phyloP scores from a whole-genome alignment of 2,329 filamentous ascomycete species.

The Aspergillus fischeri region DNA sequence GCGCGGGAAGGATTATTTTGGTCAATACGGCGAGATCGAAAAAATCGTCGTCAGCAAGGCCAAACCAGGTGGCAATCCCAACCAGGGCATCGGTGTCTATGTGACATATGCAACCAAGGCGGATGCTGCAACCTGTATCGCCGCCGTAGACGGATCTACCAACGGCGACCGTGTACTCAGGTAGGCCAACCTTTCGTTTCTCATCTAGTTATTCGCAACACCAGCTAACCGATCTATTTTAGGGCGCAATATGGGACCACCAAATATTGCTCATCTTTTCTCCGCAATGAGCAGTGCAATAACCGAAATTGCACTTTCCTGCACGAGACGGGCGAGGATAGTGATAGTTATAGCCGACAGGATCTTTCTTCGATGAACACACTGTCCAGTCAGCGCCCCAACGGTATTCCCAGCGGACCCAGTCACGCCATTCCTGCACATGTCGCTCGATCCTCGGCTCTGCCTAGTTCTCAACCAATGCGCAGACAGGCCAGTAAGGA shows the following conservation, averaged over 20 bases:
- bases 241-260: constrained; percentile 80
- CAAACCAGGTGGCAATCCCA: constrained; percentile 66
- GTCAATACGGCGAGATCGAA: constrained; percentile 96
- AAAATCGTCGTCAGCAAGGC: constrained; percentile 98
- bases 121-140: constrained; percentile 85
- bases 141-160: constrained; percentile 83
- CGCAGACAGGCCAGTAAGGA: constrained; percentile 68
- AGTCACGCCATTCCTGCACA: constrained; percentile 28
- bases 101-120: constrained; percentile 94
- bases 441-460: constrained; percentile 47
- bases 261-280: constrained; percentile 96
- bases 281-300: constrained; percentile 88
- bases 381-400: constrained; percentile 67
- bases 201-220: neutral
- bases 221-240: constrained; percentile 6
- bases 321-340: constrained; percentile 96
- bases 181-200: constrained; percentile 51
- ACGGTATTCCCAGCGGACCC: constrained; percentile 18
- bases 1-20: constrained; percentile 88
- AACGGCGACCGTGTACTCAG: constrained; percentile 84
- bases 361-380: constrained; percentile 94
- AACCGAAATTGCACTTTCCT: constrained; percentile 98
- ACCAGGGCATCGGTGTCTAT: constrained; percentile 91
- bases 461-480: constrained; percentile 59
- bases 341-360: constrained; percentile 91